Conservation (phyloP, 345 rosid genomes). For the Pelargonium nanum region DNA sequence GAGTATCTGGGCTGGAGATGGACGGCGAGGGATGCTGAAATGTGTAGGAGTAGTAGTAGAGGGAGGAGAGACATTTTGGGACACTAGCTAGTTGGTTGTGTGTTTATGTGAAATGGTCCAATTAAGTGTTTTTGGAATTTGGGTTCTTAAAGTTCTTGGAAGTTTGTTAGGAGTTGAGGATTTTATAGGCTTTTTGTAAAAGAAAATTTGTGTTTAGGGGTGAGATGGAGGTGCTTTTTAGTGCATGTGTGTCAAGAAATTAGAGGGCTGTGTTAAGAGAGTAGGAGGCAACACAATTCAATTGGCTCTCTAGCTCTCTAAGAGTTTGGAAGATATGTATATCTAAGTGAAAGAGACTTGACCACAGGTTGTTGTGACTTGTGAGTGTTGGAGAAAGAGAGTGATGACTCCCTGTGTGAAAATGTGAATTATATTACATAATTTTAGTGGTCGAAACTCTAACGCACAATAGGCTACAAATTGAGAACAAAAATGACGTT, state of each 20-base stretch:
- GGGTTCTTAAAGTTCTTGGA: conserved; percentile 9
- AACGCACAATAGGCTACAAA: too few relatives aligned
- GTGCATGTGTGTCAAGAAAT: conserved; percentile 6
- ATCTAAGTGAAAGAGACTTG: conserved; percentile 7
- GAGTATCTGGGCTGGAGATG: conserved; percentile 57
- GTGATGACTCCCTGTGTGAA: too few relatives aligned
- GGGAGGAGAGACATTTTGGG: neutral
- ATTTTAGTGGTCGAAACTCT: too few relatives aligned
- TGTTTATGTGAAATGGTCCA: conserved; percentile 7
- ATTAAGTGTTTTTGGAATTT: neutral
- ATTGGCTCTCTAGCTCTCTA: neutral
- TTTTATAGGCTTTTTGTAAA: too few relatives aligned
- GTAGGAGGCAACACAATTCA: conserved; percentile 10
- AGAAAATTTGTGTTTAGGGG: neutral
- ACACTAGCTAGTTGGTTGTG: neutral
- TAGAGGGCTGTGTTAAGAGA: conserved; percentile 7
- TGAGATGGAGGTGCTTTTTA: neutral
- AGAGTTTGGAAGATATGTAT: conserved; percentile 8
- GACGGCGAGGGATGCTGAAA: conserved; percentile 13
- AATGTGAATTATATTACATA: too few relatives aligned
- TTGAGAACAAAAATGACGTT: too few relatives aligned
- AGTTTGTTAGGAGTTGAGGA: neutral
- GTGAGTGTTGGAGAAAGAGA: too few relatives aligned
- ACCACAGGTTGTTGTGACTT: neutral
- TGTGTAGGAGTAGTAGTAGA: conserved; percentile 16